Conservation (phyloP, 805 yeast species). For the Schwanniomyces vanrijiae region DNA sequence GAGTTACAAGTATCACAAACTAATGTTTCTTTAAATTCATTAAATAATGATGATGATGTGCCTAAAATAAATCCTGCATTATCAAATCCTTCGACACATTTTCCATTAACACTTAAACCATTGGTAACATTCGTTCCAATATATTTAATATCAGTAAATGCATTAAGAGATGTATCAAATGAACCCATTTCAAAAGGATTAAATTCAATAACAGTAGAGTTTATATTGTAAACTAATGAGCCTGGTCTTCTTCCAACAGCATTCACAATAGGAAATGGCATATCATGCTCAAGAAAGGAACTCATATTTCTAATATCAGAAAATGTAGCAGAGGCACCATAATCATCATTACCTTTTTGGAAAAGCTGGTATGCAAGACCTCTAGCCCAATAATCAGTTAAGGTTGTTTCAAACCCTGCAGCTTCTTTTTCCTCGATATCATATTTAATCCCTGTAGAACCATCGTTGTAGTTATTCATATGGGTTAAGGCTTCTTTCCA, state of each 20-base stretch:
- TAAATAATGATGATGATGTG: slow-evolving; percentile 41
- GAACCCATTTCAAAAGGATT: slow-evolving; percentile 45
- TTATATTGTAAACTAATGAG: slow-evolving; percentile 26
- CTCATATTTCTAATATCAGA: slow-evolving; percentile 29
- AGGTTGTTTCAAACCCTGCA: slow-evolving; percentile 68
- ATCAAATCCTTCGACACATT: slow-evolving; percentile 36
- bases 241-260: slow-evolving; percentile 38
- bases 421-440: slow-evolving; percentile 44
- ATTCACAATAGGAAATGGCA: slow-evolving; percentile 41
- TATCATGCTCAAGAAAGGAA: slow-evolving; percentile 32
- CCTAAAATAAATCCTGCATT: slow-evolving; percentile 41
- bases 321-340: slow-evolving; percentile 26
- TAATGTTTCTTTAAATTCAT: slow-evolving; percentile 32
- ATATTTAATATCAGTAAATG: slow-evolving; percentile 38
- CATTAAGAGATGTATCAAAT: slow-evolving; percentile 37
- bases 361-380: slow-evolving; percentile 69
- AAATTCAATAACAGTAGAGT: slow-evolving; percentile 41
- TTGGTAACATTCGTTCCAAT: slow-evolving; percentile 34
- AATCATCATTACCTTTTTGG: slow-evolving; percentile 21
- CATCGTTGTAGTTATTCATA: slow-evolving; percentile 26
- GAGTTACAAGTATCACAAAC: slow-evolving; percentile 32
- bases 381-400: slow-evolving; percentile 83
- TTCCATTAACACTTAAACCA: slow-evolving; percentile 25
- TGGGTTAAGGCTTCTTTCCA: slow-evolving; percentile 28
- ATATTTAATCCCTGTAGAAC: slow-evolving; percentile 46